Conservation (phyloP, 345 rosid genomes). For the Citrus maxima region DNA sequence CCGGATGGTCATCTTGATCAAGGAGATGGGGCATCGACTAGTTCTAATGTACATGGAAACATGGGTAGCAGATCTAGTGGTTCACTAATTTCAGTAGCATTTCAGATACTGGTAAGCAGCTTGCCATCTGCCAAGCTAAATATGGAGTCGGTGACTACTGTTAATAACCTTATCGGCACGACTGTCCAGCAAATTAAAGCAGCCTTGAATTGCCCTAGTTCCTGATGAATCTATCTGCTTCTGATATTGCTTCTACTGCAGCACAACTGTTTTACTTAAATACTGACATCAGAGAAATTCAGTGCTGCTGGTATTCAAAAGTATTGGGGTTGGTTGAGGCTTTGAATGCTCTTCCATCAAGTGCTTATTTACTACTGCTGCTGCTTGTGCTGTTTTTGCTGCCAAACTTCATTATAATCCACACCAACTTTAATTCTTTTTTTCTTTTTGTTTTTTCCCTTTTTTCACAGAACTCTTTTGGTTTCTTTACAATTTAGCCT, state of each 20-base stretch:
- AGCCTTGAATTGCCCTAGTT: constrained; percentile 75
- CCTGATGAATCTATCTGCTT: constrained; percentile 31
- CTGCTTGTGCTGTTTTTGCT: constrained; percentile 28
- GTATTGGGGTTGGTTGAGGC: constrained; percentile 48
- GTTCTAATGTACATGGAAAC: constrained; percentile 35
- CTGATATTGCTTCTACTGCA: constrained; percentile 25
- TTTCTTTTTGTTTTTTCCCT: neutral
- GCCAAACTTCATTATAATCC: constrained; percentile 37
- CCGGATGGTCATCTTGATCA: constrained; percentile 56
- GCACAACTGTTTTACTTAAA: constrained; percentile 51
- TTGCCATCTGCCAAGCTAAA: constrained; percentile 84
- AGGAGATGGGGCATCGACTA: constrained; percentile 64
- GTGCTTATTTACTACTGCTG: constrained; percentile 32
- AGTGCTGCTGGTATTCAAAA: constrained; percentile 41
- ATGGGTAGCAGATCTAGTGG: constrained; percentile 48
- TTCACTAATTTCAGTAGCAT: constrained; percentile 80
- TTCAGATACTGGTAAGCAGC: constrained; percentile 90
- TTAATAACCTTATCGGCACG: constrained; percentile 78
- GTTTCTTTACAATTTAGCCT: constrained; percentile 21
- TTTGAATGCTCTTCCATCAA: constrained; percentile 52
- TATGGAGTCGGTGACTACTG: constrained; percentile 90
- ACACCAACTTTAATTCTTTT: constrained; percentile 28
- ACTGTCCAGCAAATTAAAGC: constrained; percentile 93
- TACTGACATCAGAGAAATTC: constrained; percentile 36
- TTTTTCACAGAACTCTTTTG: constrained; percentile 19